A percentile compares a stretch with the other conserved stretches of the same genome.
phyloP scores from a whole-genome alignment of 768 basidiomycete species.

The Russula olivacea region DNA sequence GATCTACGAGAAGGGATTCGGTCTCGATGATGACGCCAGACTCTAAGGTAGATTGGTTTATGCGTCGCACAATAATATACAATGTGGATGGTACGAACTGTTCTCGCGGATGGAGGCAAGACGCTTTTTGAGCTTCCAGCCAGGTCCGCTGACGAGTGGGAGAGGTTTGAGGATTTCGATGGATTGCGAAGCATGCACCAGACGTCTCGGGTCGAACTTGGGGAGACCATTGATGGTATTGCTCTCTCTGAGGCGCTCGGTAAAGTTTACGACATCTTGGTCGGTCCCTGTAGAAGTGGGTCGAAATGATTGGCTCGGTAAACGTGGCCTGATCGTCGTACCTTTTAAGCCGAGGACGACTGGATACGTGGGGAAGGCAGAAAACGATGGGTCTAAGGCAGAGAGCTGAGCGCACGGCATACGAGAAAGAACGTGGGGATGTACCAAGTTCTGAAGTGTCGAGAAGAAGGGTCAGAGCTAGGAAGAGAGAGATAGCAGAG shows the following conservation, averaged over 20 bases:
- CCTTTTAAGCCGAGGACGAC: constrained; percentile 73
- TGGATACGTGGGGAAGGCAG: constrained; percentile 80
- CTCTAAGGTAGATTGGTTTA: constrained; percentile 37
- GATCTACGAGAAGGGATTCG: constrained; percentile 59
- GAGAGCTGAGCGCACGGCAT: not conserved
- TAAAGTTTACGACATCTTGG: constrained; percentile 66
- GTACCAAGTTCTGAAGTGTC: constrained; percentile 30
- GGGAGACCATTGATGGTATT: constrained; percentile 59
- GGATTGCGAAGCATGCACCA: constrained; percentile 69
- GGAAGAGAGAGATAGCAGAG: no score
- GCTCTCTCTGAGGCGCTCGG: constrained; percentile 38
- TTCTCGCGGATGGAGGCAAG: constrained; percentile 75
- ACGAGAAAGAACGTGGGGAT: not conserved
- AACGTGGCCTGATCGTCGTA: constrained; percentile 21
- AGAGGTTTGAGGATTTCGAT: constrained; percentile 78
- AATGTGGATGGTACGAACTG: constrained; percentile 42
- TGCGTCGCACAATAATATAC: not conserved
- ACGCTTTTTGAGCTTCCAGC: constrained; percentile 67
- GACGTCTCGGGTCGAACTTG: constrained; percentile 58
- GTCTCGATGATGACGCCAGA: constrained; percentile 66
- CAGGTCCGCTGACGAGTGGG: constrained; percentile 66
- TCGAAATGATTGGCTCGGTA: not conserved
- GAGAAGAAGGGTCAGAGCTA: not conserved
- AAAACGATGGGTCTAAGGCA: constrained; percentile 54
- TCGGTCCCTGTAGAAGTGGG: constrained; percentile 38